Conservation (phyloP, 1,284 basidiomycete species). For the Microbotryum saponariae region DNA sequence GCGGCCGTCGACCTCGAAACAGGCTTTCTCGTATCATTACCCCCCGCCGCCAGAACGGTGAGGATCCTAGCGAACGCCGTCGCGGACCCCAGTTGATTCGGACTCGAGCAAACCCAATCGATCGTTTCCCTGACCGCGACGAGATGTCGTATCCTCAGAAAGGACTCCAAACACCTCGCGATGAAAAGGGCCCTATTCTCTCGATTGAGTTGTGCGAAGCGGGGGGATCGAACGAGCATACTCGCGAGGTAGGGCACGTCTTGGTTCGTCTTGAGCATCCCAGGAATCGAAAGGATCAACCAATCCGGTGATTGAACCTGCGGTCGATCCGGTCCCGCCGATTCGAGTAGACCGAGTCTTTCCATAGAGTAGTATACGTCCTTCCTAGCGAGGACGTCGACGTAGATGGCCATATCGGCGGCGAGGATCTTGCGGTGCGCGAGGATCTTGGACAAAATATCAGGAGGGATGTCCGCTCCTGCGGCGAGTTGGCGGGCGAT, state of each 20-base stretch:
- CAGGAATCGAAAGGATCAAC: conserved; percentile 27
- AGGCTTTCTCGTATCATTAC: neutral
- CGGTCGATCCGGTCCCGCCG: neutral
- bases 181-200: conserved; percentile 17
- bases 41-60: conserved; percentile 12
- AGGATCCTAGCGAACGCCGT: conserved; percentile 14
- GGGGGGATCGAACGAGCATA: conserved; percentile 11
- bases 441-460: conserved; percentile 19
- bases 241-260: conserved; percentile 27
- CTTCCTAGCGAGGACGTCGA: conserved; percentile 8
- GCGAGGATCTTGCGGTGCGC: conserved; percentile 8
- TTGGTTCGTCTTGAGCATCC: conserved; percentile 6
- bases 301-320: conserved; percentile 20
- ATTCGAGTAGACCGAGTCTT: conserved; percentile 22
- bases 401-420: conserved; percentile 11
- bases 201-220: conserved; percentile 12
- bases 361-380: conserved; percentile 20
- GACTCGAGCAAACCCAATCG: conserved; percentile 16
- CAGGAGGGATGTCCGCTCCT: conserved; percentile 13
- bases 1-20: neutral
- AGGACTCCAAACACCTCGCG: conserved; percentile 20
- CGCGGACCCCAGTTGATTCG: neutral
- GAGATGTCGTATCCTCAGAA: conserved; percentile 22
- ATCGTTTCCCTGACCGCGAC: conserved; percentile 26
- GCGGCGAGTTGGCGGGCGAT: conserved; percentile 13